These are phyloP conservation scores for Serendipita sp. DNA, from an alignment of 768 basidiomycete genomes.

Conservation along the genomic window DNA sequence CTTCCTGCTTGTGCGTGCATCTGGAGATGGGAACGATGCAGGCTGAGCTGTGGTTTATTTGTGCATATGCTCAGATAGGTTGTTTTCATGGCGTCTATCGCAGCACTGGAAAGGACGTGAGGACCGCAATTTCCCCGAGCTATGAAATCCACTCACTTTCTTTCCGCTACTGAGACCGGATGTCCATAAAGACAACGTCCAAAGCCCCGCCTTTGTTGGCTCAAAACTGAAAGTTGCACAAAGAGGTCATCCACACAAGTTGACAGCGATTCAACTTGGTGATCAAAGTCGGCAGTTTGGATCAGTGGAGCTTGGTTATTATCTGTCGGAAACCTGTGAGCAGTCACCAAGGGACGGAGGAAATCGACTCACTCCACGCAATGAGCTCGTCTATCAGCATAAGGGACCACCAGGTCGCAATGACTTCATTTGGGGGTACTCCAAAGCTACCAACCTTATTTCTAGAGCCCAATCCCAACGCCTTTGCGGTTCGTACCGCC, in stretches of 20 bases:
- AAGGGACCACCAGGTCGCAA: conserved; percentile 2
- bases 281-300: background rate
- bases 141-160: background rate
- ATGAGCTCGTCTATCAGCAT: background rate
- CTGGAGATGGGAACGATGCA: background rate
- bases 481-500: background rate
- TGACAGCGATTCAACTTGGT: background rate
- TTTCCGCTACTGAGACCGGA: background rate
- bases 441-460: background rate
- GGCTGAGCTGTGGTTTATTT: background rate
- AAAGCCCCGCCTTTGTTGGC: background rate
- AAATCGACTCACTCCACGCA: background rate
- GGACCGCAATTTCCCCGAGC: background rate
- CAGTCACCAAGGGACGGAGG: background rate
- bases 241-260: background rate
- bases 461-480: background rate
- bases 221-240: background rate
- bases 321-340: background rate
- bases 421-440: background rate
- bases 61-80: background rate
- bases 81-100: background rate
- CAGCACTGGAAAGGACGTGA: background rate
- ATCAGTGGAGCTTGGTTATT: background rate
- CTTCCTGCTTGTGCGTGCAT: background rate
- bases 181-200: background rate